Base-by-base conservation (phyloP, 345 rosid genomes). In the Eucalyptus marginata region DNA sequence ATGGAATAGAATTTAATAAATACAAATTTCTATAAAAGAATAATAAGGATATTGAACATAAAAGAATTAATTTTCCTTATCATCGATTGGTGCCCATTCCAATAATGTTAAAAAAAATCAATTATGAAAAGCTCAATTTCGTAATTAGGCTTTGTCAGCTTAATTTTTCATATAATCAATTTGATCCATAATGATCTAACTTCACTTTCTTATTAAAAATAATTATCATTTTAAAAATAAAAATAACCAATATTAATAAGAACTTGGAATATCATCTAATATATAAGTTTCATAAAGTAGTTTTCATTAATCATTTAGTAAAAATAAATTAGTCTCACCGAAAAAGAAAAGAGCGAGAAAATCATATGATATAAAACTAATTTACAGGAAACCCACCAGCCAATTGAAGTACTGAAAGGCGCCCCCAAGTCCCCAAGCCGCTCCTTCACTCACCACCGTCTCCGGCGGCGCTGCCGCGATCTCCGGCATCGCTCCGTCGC, bases 41-140 rank as follows among this genome's bases (percentile, higher is more conserved):
- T 51, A 31, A 66, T 31, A 4, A 66, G 43, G 6, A 31, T 66
- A 31, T 16, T 31, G 40, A 31, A 31, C 6, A 31, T 15, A 66
- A 66, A 31, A 66, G 4, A 31, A n/a, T 14, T 13, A 66, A 31
- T 13, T 62, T 29, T n/a, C 13, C 3, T n/a, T 0, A 0, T 8
- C 0, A 2, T 58, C 3, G 2, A 2, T 58, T 25, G 2, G n/a
- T 10, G 64, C 2, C n/a, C 64, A 0, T 51, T 51, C 54, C 1
- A 0, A 51, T 51, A 17, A 51, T 51, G 3, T 16, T 6, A 16
- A 51, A 16, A 16, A 51, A 2, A 2, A 1, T 59, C n/a, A 25
- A 59, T 59, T 25, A 59, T 11, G 7, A 25, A 25, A 59, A 25
- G 66, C 31, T 10, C 0, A 59, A 58, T 58, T 58, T 58, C 3